These are phyloP conservation scores for Daldinia eschscholtzii DNA, from an alignment of 2,329 filamentous ascomycete species.

Conservation along the genomic window DNA sequence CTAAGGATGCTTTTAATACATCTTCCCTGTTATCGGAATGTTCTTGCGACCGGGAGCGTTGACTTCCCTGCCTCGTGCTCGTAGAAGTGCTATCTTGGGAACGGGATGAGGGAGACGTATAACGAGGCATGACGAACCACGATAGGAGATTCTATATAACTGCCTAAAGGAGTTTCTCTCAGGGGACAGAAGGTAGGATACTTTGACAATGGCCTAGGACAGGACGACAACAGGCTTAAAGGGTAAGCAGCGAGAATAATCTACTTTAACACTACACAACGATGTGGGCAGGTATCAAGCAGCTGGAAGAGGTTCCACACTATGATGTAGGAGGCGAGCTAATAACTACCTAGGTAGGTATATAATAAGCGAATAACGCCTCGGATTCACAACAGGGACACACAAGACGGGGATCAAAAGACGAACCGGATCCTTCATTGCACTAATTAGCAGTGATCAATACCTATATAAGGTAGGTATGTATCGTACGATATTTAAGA, in stretches of 20 bases:
- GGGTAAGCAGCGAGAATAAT: not conserved
- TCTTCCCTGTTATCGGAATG: constrained; percentile 42
- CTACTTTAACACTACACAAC: not conserved
- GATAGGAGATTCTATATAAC: not conserved
- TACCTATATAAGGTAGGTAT: not conserved
- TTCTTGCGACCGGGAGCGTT: constrained; percentile 6
- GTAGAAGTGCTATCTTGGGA: constrained; percentile 16
- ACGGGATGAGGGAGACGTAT: constrained; percentile 40
- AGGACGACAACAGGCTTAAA: not conserved
- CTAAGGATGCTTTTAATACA: constrained; percentile 53
- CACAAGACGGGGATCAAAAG: not conserved
- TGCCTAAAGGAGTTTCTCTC: not conserved
- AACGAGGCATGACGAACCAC: constrained; percentile 40
- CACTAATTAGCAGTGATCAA: not conserved
- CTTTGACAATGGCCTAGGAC: not conserved
- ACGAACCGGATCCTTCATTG: not conserved
- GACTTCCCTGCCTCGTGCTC: constrained; percentile 16
- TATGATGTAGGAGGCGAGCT: constrained; percentile 7
- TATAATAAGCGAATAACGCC: not conserved
- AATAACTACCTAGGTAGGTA: not conserved
- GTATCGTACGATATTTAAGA: constrained; percentile 23
- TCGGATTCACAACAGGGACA: not conserved
- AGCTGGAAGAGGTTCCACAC: not conserved
- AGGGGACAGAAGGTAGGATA: not conserved
- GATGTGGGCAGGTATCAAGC: not conserved